Conservation (phyloP, 805 yeast genomes). For the Candida fluviatilis region DNA sequence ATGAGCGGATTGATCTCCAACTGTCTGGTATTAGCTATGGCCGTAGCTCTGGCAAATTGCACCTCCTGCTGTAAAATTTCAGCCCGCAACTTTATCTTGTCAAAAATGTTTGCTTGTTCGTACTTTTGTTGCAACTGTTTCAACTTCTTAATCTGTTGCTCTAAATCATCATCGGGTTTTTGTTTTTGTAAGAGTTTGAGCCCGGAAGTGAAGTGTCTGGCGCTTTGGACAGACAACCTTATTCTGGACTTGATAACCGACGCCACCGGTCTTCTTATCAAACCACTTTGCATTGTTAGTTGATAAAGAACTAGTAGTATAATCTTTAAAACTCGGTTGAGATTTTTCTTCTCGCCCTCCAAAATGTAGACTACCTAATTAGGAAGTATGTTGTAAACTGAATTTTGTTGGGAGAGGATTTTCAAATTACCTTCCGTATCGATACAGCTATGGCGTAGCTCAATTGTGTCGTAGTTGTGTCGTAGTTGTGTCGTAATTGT, state of each 20-base stretch:
- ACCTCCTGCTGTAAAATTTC: constrained; percentile 3
- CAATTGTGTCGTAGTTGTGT: no score
- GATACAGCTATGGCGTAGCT: no score
- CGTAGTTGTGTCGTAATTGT: no score
- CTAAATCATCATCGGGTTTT: not conserved
- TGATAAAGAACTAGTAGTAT: no score
- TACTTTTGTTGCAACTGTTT: constrained; percentile 2
- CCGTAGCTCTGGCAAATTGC: constrained; percentile 1
- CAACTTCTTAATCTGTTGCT: constrained; percentile 1
- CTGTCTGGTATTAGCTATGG: not conserved
- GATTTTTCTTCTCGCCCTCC: constrained; percentile 3
- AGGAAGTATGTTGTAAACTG: constrained; percentile 2
- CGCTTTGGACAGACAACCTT: not conserved
- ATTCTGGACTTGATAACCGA: not conserved
- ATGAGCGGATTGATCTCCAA: not conserved
- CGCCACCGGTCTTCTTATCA: not conserved
- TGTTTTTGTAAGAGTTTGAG: constrained; percentile 2
- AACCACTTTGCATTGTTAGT: not conserved
- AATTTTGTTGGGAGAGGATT: no score
- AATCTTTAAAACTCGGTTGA: no score
- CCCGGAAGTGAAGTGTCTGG: not conserved
- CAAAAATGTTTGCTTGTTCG: constrained; percentile 3
- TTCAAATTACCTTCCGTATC: no score
- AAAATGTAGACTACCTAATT: constrained; percentile 1
- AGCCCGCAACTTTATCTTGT: constrained; percentile 1